Evolutionary conservation across 2,329 filamentous ascomycete genomes (phyloP), one percentile per base, ranked within the genome.

Genomic region (Trichophyton verrucosum): DNA sequence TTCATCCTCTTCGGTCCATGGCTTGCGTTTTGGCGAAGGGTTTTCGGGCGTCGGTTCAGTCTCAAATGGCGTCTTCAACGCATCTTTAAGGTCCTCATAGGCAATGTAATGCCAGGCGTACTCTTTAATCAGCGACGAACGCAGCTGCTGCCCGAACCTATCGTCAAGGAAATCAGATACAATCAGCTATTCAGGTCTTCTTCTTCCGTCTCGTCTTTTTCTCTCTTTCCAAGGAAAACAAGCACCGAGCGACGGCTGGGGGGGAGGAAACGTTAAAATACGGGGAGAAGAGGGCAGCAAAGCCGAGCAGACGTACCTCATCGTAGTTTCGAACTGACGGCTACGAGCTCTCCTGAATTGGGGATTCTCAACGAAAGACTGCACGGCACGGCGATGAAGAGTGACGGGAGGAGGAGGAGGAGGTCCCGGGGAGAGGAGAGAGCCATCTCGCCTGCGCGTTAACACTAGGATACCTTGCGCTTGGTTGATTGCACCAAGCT

Each of bases 61-160:
- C 63, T 85, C 83, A 66, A 81, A 87, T 62, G 86, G 82, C 62
- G 82, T 85, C 76, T 92, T 94, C 64, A 99, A 85, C 66, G 90
- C 86, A 66, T 82, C 81, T 78, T 99, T 99, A 57, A 99, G 83
- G 66, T 87, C 89, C 73, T 96, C 91, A 78, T 99, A 99, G 77
- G 90, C 88, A 76, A 99, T 96, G 78, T 99, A 99, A 80, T 96
- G 90, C 86, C 91, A 96, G 74, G 91, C 86, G 78, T 95, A 99
- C 77, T 97, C 91, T 80, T 89, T 91, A 76, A 97, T 95, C 71
- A 96, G 83, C 73, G 91, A 96, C 70, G 90, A 92, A 66, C 90
- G 90, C 70, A 99, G 85, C 81, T 99, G 91, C 77, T 96, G 89
- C 74, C 94, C 94, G 81, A 97, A 99, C 81, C 84, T 86, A 42